phyloP scores from a whole-genome alignment of 1,284 basidiomycete species.

The Thecaphora frezii region DNA sequence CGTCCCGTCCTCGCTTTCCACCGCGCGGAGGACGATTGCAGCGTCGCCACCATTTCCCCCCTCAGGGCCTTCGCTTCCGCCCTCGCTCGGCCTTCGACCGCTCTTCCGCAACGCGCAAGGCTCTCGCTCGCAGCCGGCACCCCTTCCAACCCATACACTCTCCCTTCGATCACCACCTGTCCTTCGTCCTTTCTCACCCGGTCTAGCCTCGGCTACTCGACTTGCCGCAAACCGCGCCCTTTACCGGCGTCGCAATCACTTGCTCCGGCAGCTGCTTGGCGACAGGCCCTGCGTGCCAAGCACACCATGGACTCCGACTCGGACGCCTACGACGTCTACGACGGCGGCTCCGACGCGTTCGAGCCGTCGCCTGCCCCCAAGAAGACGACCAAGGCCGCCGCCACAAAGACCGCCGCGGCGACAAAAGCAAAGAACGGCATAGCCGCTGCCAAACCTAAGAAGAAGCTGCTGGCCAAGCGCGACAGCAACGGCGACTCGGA shows the following conservation, averaged over 20 bases:
- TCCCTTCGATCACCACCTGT: neutral
- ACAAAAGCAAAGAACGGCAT: constrained; percentile 49
- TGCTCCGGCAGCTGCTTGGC: too few relatives aligned
- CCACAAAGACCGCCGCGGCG: constrained; percentile 62
- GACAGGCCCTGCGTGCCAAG: neutral
- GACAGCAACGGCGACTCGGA: constrained; percentile 62
- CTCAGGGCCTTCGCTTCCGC: neutral
- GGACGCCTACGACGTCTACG: constrained; percentile 22
- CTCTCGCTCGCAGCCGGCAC: too few relatives aligned
- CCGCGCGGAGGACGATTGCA: neutral
- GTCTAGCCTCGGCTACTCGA: too few relatives aligned
- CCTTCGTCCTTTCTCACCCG: neutral
- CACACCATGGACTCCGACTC: constrained; percentile 25
- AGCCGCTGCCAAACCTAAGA: constrained; percentile 68
- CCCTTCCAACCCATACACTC: neutral
- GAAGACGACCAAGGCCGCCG: constrained; percentile 63
- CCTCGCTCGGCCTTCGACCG: too few relatives aligned
- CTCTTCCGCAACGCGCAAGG: too few relatives aligned
- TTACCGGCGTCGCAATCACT: too few relatives aligned
- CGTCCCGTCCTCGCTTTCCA: neutral
- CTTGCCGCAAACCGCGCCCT: too few relatives aligned
- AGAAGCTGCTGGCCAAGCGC: constrained; percentile 67
- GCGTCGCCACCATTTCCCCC: neutral
- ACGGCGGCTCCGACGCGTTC: constrained; percentile 18
- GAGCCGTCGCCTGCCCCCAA: constrained; percentile 25